These are phyloP conservation scores for Lunularia cruciata DNA, from an alignment of 225 moss, liverwort and hornwort genomes.

Conservation along the genomic window DNA sequence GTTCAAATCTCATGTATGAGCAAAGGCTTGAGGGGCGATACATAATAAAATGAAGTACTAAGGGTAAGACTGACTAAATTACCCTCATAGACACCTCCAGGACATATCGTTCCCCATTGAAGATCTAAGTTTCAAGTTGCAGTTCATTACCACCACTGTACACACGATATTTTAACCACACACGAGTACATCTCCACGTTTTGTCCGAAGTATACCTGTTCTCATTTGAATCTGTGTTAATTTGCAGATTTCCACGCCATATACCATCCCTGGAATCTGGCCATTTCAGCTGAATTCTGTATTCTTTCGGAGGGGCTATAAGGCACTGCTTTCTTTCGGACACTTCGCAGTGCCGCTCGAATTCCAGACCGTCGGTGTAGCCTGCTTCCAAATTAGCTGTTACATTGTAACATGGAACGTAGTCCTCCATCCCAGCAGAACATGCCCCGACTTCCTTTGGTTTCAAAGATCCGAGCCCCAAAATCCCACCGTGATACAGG, in stretches of 20 bases:
- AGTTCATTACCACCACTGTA: too few relatives aligned
- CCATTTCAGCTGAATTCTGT: conserved; percentile 38
- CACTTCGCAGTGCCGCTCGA: conserved; percentile 42
- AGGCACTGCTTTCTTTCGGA: conserved; percentile 29
- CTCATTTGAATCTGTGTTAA: conserved; percentile 16
- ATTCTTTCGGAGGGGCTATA: conserved; percentile 38
- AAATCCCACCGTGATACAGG: conserved; percentile 44
- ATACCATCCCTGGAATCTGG: conserved; percentile 34
- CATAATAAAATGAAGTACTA: too few relatives aligned
- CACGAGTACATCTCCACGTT: too few relatives aligned
- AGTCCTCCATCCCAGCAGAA: conserved; percentile 39
- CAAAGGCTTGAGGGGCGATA: too few relatives aligned
- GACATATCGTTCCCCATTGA: too few relatives aligned
- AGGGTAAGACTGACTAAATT: too few relatives aligned
- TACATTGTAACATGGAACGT: conserved; percentile 46
- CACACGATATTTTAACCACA: too few relatives aligned
- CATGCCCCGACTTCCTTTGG: conserved; percentile 39
- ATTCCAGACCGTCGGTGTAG: conserved; percentile 28
- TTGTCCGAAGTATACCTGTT: conserved; percentile 31
- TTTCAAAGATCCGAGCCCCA: conserved; percentile 39
- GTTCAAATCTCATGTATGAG: too few relatives aligned
- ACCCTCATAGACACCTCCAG: too few relatives aligned
- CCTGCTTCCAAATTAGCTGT: conserved; percentile 38
- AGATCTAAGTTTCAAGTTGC: too few relatives aligned
- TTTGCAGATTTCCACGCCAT: conserved; percentile 43